A percentile compares a stretch with the other conserved stretches of the same genome.
phyloP scores from a whole-genome alignment of 768 basidiomycete species.

The Exsudoporus frostii region DNA sequence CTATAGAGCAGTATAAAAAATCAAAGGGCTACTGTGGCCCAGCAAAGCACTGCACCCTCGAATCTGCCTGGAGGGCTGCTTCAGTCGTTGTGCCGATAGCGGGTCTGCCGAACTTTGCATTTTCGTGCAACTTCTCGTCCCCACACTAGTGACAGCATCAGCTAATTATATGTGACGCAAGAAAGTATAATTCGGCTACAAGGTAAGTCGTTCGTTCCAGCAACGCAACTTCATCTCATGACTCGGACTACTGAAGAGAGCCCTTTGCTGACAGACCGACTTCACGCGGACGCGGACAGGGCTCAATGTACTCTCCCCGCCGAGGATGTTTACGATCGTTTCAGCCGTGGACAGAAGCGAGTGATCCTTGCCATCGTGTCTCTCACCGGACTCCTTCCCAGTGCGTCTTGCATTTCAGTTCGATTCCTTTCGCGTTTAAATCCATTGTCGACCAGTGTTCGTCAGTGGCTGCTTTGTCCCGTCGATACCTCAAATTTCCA shows the following conservation, averaged over 20 bases:
- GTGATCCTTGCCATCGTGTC: slow-evolving; percentile 56
- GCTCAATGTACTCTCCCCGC: not conserved
- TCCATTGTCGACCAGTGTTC: slow-evolving; percentile 46
- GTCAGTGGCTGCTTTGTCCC: slow-evolving; percentile 69
- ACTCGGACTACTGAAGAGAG: slow-evolving; percentile 30
- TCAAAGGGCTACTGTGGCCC: too few species aligned
- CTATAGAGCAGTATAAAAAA: too few species aligned
- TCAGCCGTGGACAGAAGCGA: slow-evolving; percentile 49
- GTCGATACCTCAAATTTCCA: slow-evolving; percentile 69
- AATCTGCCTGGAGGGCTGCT: too few species aligned
- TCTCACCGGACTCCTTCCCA: slow-evolving; percentile 57
- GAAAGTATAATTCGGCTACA: too few species aligned
- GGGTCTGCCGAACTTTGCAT: not conserved
- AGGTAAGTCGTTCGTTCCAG: not conserved
- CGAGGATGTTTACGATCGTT: slow-evolving; percentile 54
- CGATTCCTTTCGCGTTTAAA: not conserved
- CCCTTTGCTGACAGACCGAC: slow-evolving; percentile 19
- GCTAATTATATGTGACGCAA: not conserved
- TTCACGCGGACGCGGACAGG: not conserved
- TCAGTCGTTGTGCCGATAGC: not conserved
- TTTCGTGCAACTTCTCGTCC: not conserved
- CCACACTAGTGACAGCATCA: not conserved
- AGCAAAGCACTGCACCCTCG: too few species aligned
- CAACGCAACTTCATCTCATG: slow-evolving; percentile 10
- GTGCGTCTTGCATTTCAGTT: slow-evolving; percentile 37